These are phyloP conservation scores for Syzygium jambos DNA, from an alignment of 345 rosid genomes.

Conservation along the genomic window DNA sequence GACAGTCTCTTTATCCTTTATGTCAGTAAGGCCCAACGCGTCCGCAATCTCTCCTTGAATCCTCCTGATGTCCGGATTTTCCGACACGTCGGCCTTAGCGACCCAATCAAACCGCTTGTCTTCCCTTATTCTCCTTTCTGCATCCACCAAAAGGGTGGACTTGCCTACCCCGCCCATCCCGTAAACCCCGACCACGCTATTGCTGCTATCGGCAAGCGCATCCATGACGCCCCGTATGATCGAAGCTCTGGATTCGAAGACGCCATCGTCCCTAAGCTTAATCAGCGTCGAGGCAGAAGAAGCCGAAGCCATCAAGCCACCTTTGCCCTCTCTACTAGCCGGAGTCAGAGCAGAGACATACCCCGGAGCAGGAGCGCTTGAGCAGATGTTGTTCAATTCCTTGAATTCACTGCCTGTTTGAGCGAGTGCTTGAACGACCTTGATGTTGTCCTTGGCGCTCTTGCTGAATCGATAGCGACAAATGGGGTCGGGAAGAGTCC, in stretches of 20 bases:
- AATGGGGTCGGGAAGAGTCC: neutral
- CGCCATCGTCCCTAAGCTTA: neutral
- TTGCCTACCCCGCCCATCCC: neutral
- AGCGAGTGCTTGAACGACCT: fast-evolving
- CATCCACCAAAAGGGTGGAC: neutral
- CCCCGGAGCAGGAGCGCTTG: neutral
- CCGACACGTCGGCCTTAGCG: too few relatives aligned
- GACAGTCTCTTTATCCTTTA: neutral
- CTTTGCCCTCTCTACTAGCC: neutral
- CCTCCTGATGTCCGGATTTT: too few relatives aligned
- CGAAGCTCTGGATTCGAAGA: neutral
- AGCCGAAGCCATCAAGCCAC: neutral
- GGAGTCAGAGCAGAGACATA: neutral
- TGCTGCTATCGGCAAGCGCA: neutral
- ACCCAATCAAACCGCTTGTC: neutral
- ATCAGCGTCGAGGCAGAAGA: too few relatives aligned
- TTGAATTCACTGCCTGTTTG: neutral
- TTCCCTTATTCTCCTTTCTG: neutral
- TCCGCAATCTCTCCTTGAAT: too few relatives aligned
- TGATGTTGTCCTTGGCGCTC: neutral
- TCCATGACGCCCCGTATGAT: neutral
- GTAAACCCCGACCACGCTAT: neutral
- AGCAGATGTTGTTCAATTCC: neutral
- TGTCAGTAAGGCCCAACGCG: neutral
- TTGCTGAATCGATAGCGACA: neutral